Percentiles rank a stretch among this genome's conserved stretches.
phyloP scores from a whole-genome alignment of 2,329 filamentous ascomycete genomes.

The Arachnopeziza araneosa region DNA sequence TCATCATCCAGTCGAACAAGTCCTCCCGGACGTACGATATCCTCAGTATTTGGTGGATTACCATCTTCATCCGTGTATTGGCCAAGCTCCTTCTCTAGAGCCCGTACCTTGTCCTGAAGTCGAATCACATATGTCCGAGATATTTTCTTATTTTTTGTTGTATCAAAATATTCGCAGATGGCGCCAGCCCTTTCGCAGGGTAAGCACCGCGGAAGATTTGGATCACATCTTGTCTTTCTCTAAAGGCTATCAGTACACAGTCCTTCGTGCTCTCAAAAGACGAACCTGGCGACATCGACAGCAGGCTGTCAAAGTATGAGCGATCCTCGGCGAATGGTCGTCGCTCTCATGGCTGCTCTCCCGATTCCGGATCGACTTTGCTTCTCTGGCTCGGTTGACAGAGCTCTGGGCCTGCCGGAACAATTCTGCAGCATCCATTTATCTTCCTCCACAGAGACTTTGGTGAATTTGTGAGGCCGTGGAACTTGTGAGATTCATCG shows the following conservation, averaged over 20 bases:
- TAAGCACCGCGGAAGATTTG: conserved; percentile 81
- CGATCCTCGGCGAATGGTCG: conserved; percentile 55
- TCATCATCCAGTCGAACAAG: conserved; percentile 78
- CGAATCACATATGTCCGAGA: conserved; percentile 89
- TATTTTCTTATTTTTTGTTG: conserved; percentile 77
- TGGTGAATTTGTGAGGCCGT: conserved; percentile 7
- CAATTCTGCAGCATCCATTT: conserved; percentile 55
- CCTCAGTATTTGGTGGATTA: conserved; percentile 66
- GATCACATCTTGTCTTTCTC: conserved; percentile 96
- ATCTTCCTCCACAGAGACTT: conserved; percentile 9
- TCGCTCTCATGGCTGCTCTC: conserved; percentile 41
- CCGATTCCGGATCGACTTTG: conserved; percentile 22
- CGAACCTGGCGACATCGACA: conserved; percentile 73
- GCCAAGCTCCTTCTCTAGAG: conserved; percentile 74
- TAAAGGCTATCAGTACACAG: conserved; percentile 14
- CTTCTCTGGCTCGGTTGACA: conserved; percentile 30
- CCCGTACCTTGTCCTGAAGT: conserved; percentile 79
- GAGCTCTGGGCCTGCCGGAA: conserved; percentile 51
- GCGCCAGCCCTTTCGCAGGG: conserved; percentile 91
- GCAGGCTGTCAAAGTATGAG: conserved; percentile 75
- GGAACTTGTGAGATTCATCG: conserved; percentile 20
- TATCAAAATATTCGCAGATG: conserved; percentile 92
- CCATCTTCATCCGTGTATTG: conserved; percentile 73
- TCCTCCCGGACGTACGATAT: conserved; percentile 81
- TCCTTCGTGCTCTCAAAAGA: conserved; percentile 7